Evolutionary conservation across 345 rosid genomes (phyloP).

Genomic region (Populus tremula): DNA sequence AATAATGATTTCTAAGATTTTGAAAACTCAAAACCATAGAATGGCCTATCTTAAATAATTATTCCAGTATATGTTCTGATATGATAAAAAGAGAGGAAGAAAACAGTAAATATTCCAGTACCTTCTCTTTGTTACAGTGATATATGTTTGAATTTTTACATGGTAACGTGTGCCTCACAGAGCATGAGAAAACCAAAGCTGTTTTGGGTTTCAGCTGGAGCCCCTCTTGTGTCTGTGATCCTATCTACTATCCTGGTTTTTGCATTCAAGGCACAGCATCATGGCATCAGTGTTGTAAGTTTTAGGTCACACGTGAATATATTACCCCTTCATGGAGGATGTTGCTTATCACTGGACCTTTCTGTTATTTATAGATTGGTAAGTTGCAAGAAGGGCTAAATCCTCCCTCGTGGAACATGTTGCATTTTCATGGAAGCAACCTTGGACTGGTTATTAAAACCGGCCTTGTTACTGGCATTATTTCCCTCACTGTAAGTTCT

Average conservation of each 20-base stretch:
- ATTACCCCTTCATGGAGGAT: background rate
- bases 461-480: conserved; percentile 79
- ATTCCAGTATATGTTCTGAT: background rate
- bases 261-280: conserved; percentile 67
- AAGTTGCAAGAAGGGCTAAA: conserved; percentile 79
- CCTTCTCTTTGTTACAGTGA: background rate
- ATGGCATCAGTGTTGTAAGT: conserved; percentile 70
- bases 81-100: too few relatives aligned
- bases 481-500: conserved; percentile 78
- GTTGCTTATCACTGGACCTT: background rate
- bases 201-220: conserved; percentile 85
- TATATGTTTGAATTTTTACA: background rate
- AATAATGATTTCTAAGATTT: background rate
- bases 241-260: conserved; percentile 76
- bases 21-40: background rate
- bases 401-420: conserved; percentile 92
- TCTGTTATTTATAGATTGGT: conserved; percentile 57
- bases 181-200: conserved; percentile 71
- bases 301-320: background rate
- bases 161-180: conserved; percentile 43
- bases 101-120: too few relatives aligned
- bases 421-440: conserved; percentile 68
- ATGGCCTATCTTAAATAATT: background rate
- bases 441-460: conserved; percentile 73
- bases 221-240: conserved; percentile 73